Evolutionary conservation across 106 monocot genomes (phyloP), one percentile per base, ranked within the genome.

Genomic region (Dioscorea dumetorum): DNA sequence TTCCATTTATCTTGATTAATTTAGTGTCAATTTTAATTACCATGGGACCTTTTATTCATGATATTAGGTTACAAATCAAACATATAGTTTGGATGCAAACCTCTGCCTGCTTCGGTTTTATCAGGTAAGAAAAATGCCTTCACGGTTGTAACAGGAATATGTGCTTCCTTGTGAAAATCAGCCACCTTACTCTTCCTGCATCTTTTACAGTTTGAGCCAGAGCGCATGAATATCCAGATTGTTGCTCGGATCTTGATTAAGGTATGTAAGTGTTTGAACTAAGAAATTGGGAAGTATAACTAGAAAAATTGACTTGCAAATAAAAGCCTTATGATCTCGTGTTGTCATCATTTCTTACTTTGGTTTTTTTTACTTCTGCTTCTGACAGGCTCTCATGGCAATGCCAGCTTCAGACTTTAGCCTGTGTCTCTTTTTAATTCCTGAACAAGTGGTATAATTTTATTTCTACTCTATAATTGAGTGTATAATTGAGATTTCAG

Each of bases 1-100:
- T 41, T 41, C 10, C 5, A 6, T 41, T 8, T 41, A 41, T 41
- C 9, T 41, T 6, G 6, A 41, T 41, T 41, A 8, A 10, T 10
- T 41, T 41, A 10, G 0, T 41, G 41, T 41, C 41, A 41, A 41
- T 41, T 41, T 41, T 41, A 41, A 3, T 41, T 5, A 41, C 10
- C 41, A 2, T 61, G 21, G 5, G 3, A 2, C 8, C 17, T 50
- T 24, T 74, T 64, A 50, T 48, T 49, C 32, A 33, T 50, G 12
- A 33, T 84, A 22, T n/a, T 71, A 99, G 97, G 87, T 92, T 72
- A 83, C 86, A 60, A 78, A 84, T 58, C 86, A 92, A 71, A 99
- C 78, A 65, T 99, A 99, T 78, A 99, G 76, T 69, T 86, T 99
- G 73, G 97, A 99, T 87, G 92, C 97, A 79, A 99, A 99, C 76